Conservation (phyloP, 495 filamentous ascomycete species). For the Usnea hakonensis region DNA sequence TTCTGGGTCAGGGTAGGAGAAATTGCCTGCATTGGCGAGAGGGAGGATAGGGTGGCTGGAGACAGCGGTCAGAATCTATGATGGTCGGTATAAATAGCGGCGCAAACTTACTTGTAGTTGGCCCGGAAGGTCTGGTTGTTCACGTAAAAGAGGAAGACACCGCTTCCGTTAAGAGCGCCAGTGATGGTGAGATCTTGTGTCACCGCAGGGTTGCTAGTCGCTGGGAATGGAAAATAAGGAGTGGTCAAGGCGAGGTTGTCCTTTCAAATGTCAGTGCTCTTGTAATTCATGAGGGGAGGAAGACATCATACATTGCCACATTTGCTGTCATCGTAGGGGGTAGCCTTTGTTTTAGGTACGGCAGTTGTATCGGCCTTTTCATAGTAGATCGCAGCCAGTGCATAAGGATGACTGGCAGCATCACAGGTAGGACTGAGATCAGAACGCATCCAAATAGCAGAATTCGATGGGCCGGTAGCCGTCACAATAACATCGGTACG, state of each 20-base stretch:
- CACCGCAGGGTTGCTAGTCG: conserved; percentile 38
- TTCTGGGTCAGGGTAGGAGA: conserved; percentile 38
- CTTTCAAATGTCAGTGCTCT: conserved; percentile 31
- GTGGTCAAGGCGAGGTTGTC: conserved; percentile 43
- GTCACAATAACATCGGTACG: conserved; percentile 37
- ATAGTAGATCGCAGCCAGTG: conserved; percentile 36
- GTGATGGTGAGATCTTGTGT: conserved; percentile 46
- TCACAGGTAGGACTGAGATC: conserved; percentile 18
- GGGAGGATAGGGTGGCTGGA: conserved; percentile 42
- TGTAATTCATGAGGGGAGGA: conserved; percentile 28
- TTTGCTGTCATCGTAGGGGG: conserved; percentile 7
- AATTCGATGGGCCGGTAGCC: conserved; percentile 25
- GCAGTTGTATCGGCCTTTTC: conserved; percentile 27
- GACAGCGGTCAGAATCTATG: neutral
- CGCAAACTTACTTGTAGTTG: conserved; percentile 44
- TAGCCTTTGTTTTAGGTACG: conserved; percentile 18
- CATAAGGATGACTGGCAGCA: conserved; percentile 21
- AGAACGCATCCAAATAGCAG: conserved; percentile 37
- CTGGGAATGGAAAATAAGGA: conserved; percentile 45
- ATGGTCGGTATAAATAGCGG: neutral
- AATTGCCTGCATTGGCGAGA: conserved; percentile 43
- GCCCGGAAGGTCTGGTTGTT: conserved; percentile 47
- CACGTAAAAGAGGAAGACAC: conserved; percentile 49
- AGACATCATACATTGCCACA: conserved; percentile 40
- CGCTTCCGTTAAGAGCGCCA: conserved; percentile 42